A percentile compares a stretch with the other conserved stretches of the same genome.
Evolutionary conservation across 352 stramenopile species (phyloP).

Genomic region (Sclerospora graminicola): DNA sequence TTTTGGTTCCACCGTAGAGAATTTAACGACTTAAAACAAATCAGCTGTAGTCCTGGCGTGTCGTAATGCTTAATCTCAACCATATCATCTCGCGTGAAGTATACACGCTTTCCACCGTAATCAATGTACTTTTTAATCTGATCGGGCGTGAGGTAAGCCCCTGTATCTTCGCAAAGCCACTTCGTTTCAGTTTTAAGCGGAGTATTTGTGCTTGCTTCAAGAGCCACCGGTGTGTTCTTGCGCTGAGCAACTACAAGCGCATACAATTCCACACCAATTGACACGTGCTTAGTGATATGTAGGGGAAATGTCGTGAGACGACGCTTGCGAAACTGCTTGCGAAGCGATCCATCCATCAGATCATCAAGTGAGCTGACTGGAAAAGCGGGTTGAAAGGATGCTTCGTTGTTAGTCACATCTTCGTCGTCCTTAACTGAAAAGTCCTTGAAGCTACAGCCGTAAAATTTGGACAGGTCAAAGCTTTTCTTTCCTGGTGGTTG

Average conservation of each 20-base stretch:
- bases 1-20: conserved; percentile 61
- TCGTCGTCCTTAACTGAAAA: conserved; percentile 26
- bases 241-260: conserved; percentile 43
- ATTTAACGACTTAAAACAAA: conserved; percentile 60
- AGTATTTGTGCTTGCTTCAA: conserved; percentile 64
- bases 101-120: conserved; percentile 68
- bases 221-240: conserved; percentile 45
- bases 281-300: conserved; percentile 60
- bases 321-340: conserved; percentile 74
- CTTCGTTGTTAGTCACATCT: conserved; percentile 12
- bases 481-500: conserved; percentile 32
- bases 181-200: conserved; percentile 77
- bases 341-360: conserved; percentile 63
- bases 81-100: conserved; percentile 72
- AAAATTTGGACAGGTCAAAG: conserved; percentile 58
- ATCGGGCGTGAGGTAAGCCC: conserved; percentile 53
- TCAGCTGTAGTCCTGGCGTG: conserved; percentile 58
- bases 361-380: conserved; percentile 61
- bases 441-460: conserved; percentile 58
- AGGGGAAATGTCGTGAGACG: conserved; percentile 54
- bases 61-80: conserved; percentile 76
- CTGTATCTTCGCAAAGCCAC: conserved; percentile 79
- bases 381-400: conserved; percentile 55
- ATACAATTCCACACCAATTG: conserved; percentile 74
- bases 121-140: conserved; percentile 71